Conservation (phyloP, 345 rosid species). For the Fremontodendron californicum region DNA sequence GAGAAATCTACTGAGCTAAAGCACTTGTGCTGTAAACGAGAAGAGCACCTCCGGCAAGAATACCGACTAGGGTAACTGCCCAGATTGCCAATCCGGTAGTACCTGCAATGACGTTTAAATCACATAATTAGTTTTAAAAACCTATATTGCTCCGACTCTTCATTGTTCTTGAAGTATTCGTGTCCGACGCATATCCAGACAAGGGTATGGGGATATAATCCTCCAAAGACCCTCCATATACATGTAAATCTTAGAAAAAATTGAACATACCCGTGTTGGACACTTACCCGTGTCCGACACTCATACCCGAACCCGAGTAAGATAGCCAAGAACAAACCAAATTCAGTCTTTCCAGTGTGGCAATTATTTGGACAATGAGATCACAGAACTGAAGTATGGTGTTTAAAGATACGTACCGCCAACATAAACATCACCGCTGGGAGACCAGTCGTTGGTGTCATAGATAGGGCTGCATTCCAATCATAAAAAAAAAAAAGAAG, state of each 20-base stretch:
- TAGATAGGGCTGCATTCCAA: constrained; percentile 93
- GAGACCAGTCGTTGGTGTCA: constrained; percentile 64
- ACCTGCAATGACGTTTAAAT: constrained; percentile 30
- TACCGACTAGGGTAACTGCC: constrained; percentile 78
- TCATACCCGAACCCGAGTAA: too few relatives aligned
- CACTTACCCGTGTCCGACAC: too few relatives aligned
- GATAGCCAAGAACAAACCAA: not conserved
- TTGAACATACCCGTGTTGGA: too few relatives aligned
- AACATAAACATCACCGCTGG: constrained; percentile 68
- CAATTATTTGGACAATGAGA: not conserved
- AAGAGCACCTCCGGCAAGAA: constrained; percentile 88
- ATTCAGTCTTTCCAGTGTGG: not conserved
- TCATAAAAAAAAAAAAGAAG: too few relatives aligned
- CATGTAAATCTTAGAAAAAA: too few relatives aligned
- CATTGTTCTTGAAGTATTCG: too few relatives aligned
- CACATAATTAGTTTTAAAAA: not conserved
- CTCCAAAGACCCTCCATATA: too few relatives aligned
- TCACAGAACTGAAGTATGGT: not conserved
- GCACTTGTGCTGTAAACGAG: constrained; percentile 99
- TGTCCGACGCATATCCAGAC: too few relatives aligned
- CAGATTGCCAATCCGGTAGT: constrained; percentile 82
- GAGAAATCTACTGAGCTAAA: constrained; percentile 58
- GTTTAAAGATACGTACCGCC: constrained; percentile 46
- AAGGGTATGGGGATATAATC: too few relatives aligned
- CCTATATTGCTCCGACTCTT: too few relatives aligned